Conservation (phyloP, 2,329 filamentous ascomycete genomes). For the Leptodontidium sp. region DNA sequence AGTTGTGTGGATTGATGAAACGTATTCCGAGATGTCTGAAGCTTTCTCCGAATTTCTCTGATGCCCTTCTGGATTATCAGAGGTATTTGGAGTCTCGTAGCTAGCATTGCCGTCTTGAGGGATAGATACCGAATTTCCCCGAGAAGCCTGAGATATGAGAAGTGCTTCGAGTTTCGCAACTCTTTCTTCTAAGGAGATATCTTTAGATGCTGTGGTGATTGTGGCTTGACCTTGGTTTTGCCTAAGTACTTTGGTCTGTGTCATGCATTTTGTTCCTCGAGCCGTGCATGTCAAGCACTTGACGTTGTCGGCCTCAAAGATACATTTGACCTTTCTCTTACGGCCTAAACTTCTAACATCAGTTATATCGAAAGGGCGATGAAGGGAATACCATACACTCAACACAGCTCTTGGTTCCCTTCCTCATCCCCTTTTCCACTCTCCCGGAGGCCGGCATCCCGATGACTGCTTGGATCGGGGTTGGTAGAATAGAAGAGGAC, state of each 20-base stretch:
- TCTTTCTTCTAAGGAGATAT: constrained; percentile 2
- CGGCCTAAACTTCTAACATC: not conserved
- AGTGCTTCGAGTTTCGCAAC: constrained; percentile 6
- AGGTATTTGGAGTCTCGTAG: constrained; percentile 25
- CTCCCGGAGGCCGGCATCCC: not conserved
- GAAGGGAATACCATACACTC: constrained; percentile 14
- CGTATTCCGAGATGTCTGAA: not conserved
- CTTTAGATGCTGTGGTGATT: not conserved
- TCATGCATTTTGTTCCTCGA: constrained; percentile 26
- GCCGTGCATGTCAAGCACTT: constrained; percentile 27
- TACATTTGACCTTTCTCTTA: constrained; percentile 30
- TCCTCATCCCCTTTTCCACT: constrained; percentile 25
- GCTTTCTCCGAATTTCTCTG: not conserved
- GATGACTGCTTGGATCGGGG: not conserved
- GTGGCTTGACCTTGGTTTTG: not conserved
- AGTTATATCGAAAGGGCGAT: not conserved
- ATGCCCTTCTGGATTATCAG: not conserved
- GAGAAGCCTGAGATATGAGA: not conserved
- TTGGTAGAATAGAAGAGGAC: too few relatives aligned
- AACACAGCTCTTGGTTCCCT: constrained; percentile 29
- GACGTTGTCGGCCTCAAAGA: constrained; percentile 15
- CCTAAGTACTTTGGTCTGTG: constrained; percentile 19
- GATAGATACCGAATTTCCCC: not conserved
- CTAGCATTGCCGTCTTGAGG: constrained; percentile 19
- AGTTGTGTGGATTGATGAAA: not conserved